These are phyloP conservation scores for Dalbergia cultrata DNA, from an alignment of 306 rosid genomes.

Conservation along the genomic window DNA sequence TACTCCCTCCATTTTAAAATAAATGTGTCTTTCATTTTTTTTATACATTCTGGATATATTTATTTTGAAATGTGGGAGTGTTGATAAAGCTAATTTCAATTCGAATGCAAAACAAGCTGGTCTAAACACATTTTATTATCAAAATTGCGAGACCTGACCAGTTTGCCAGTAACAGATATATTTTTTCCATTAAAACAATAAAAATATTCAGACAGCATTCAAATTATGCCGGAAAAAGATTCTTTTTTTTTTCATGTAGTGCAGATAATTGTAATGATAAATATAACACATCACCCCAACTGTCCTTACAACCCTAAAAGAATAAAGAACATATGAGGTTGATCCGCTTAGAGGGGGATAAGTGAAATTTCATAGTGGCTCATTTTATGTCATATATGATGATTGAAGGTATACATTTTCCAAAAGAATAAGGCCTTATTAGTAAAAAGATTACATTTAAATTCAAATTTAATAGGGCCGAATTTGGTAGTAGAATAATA, in stretches of 20 bases:
- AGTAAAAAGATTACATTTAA: conserved; percentile 5
- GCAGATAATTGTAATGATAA: neutral
- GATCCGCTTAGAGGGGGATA: neutral
- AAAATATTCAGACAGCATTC: no score
- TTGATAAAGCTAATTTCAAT: no score
- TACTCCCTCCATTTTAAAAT: no score
- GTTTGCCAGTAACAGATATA: no score
- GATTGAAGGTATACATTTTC: conserved; percentile 17
- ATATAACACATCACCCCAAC: neutral
- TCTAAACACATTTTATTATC: no score
- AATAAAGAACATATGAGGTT: neutral
- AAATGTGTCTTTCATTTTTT: no score
- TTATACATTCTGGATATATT: no score
- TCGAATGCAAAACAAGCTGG: no score
- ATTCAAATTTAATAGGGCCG: neutral
- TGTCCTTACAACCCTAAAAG: neutral
- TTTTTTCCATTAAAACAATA: no score
- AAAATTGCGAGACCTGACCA: no score
- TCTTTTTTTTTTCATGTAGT: neutral
- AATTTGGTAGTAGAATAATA: no score
- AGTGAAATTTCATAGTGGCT: neutral
- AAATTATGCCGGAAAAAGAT: neutral
- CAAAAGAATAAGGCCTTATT: conserved; percentile 26
- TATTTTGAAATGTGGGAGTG: no score
- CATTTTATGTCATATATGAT: neutral